Conservation (phyloP, 148 eudicot species). For the Vaccinium macrocarpon region DNA sequence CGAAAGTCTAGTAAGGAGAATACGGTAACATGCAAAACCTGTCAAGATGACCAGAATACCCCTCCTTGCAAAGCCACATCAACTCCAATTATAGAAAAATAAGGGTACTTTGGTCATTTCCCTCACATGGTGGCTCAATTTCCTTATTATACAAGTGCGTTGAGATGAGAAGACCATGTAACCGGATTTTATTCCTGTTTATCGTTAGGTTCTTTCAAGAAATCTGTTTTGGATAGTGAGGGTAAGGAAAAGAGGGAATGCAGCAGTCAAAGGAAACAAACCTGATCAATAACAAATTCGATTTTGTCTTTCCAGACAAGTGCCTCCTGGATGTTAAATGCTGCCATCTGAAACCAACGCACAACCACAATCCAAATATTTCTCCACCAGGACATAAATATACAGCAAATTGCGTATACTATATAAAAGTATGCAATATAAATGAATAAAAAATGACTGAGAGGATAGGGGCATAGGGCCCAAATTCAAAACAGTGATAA, state of each 20-base stretch:
- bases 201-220: not conserved
- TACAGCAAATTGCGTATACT: conserved; percentile 18
- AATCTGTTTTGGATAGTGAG: not conserved
- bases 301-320: conserved; percentile 97
- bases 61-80: too few species aligned
- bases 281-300: conserved; percentile 97
- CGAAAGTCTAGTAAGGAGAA: too few species aligned
- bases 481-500: not conserved
- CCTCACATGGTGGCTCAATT: too few species aligned
- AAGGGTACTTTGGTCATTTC: too few species aligned
- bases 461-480: not conserved
- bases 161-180: not conserved
- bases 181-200: not conserved
- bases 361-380: not conserved
- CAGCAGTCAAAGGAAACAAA: conserved; percentile 16
- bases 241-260: not conserved
- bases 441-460: not conserved
- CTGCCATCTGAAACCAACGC: conserved; percentile 83
- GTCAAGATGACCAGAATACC: too few species aligned
- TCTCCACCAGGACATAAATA: conserved; percentile 1
- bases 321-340: conserved; percentile 98
- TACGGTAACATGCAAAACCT: too few species aligned
- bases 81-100: too few species aligned
- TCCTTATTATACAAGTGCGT: too few species aligned
- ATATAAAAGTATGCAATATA: not conserved